Base-by-base conservation (phyloP, 179 eudicot species). In the Corrigiola litoralis region DNA sequence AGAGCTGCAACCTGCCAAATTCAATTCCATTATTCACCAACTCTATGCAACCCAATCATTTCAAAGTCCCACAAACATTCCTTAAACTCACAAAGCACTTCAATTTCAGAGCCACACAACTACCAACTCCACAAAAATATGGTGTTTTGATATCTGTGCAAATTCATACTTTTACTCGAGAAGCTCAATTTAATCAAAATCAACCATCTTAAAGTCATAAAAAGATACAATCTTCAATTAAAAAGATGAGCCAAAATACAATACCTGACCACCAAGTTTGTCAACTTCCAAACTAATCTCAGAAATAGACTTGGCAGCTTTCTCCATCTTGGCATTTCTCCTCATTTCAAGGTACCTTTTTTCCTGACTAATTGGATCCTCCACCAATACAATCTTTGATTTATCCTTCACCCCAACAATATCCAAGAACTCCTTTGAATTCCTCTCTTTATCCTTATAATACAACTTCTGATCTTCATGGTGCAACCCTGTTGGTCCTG, bases 281-380 rank as follows among this genome's bases (percentile, higher is more conserved):
- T 94, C 99, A 24, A 94, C 95, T 61, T 90, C 85, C 61, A 90
- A 83, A 71, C 96, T 90, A 74, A 90, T 86, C 36, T 80, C 79
- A 0, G 97, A 86, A 24, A 94, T 78, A 14, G 85, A 70, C 70
- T 86, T 86, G 0, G 96, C 86, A 63, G 97, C 94, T 72, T 82
- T 84, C 75, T 90, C 96, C 79, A 90, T 72, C 38, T 72, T 82
- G 0, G 95, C 96, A 69, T 65, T 94, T 72, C 74, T 90, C 67
- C 90, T 78, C 87, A 88, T 75, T 82, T 91, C 97, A 17, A 94
- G 73, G 64, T 68, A 85, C 67, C 99, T 75, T 67, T 77, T 88
- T 63, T 94, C 99, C 54, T 88, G 89, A 79, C 95, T 84, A 60
- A 90, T 69, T 58, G 99, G 89, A 66, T 90, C 97, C 74, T 94